Conservation (phyloP, 768 basidiomycete genomes). For the Cystobasidiopsis lactophilus region DNA sequence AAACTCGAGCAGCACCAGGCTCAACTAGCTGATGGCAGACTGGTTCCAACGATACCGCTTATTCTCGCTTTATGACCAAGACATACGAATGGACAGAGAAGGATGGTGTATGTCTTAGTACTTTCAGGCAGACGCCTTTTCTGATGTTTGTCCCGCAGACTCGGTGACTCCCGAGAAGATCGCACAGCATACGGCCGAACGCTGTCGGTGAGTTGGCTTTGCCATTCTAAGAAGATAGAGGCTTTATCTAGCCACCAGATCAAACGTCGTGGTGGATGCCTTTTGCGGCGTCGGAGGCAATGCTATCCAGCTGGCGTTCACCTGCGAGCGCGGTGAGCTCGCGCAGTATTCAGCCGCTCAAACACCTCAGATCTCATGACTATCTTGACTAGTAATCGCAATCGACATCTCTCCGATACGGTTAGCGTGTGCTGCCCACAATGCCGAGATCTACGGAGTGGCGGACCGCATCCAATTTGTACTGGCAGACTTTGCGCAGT, state of each 20-base stretch:
- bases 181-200: conserved; percentile 77
- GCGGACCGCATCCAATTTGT: conserved; percentile 89
- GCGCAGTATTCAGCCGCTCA: background rate
- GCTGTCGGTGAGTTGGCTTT: conserved; percentile 34
- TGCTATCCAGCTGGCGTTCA: conserved; percentile 86
- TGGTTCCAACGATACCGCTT: conserved; percentile 62
- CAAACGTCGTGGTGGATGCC: conserved; percentile 64
- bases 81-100: conserved; percentile 74
- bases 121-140: too few relatives aligned
- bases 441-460: conserved; percentile 82
- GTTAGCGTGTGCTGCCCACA: conserved; percentile 77
- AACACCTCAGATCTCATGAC: background rate
- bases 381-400: conserved; percentile 49
- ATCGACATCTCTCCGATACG: conserved; percentile 64
- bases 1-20: too few relatives aligned
- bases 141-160: background rate
- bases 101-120: too few relatives aligned
- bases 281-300: conserved; percentile 98
- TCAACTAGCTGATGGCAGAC: too few relatives aligned
- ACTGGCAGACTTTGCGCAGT: conserved; percentile 59
- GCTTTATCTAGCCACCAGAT: conserved; percentile 26
- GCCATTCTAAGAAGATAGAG: background rate
- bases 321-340: conserved; percentile 71
- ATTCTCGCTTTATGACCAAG: conserved; percentile 47
- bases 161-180: conserved; percentile 71